A percentile compares a stretch with the other conserved stretches of the same genome.
These are phyloP conservation scores for Pterocarpus santalinus DNA, from an alignment of 306 rosid species.

Conservation along the genomic window DNA sequence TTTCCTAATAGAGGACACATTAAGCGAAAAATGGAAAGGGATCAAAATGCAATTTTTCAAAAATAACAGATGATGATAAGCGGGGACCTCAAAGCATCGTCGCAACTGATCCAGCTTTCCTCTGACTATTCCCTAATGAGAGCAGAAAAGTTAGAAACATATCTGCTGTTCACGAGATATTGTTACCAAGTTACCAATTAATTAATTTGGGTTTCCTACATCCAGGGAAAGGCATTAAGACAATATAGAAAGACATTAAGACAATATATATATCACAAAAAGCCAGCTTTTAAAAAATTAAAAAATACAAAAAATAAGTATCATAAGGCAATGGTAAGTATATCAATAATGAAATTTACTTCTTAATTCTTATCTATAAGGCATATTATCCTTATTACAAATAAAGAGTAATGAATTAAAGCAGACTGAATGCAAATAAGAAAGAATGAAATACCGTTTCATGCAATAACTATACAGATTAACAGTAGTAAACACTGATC, in stretches of 20 bases:
- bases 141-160: constrained; percentile 25
- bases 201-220: constrained; percentile 13
- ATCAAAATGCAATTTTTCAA: constrained; percentile 6
- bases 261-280: background rate
- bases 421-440: background rate
- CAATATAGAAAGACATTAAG: background rate
- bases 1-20: constrained; percentile 6
- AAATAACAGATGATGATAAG: constrained; percentile 23
- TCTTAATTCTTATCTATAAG: background rate
- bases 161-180: constrained; percentile 35
- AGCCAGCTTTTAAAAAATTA: background rate
- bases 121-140: constrained; percentile 83
- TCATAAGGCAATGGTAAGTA: too few species aligned
- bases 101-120: constrained; percentile 95
- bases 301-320: background rate
- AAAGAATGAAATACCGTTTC: background rate
- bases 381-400: background rate
- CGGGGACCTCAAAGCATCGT: constrained; percentile 91
- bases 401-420: background rate
- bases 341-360: background rate
- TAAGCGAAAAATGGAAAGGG: background rate
- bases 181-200: constrained; percentile 38
- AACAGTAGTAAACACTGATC: background rate
- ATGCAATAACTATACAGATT: background rate
- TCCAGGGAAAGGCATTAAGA: background rate